Evolutionary conservation across 805 yeast genomes (phyloP).

Genomic region (Saturnispora kantuleensis): DNA sequence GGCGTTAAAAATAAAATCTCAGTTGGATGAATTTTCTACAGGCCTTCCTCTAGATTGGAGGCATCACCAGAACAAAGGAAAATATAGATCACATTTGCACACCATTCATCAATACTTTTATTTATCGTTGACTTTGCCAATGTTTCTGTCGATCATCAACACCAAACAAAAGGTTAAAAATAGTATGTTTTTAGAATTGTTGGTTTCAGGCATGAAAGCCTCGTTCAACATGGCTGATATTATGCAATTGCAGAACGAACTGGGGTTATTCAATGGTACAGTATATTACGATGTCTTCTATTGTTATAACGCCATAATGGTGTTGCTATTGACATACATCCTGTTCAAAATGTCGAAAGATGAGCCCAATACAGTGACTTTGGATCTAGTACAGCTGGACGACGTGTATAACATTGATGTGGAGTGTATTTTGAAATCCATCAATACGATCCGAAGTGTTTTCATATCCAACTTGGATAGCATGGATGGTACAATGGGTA

Average conservation of each 20-base stretch:
- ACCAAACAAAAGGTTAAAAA: conserved; percentile 27
- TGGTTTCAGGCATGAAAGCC: conserved; percentile 33
- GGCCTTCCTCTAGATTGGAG: conserved; percentile 27
- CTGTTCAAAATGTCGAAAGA: conserved; percentile 20
- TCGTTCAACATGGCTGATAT: conserved; percentile 32
- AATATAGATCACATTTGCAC: conserved; percentile 34
- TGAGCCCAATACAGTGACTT: conserved; percentile 15
- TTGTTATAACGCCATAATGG: conserved; percentile 35
- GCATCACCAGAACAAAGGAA: conserved; percentile 25
- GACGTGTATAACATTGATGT: conserved; percentile 22
- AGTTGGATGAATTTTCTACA: conserved; percentile 27
- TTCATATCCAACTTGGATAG: conserved; percentile 25
- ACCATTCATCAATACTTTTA: conserved; percentile 33
- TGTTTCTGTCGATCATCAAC: conserved; percentile 31
- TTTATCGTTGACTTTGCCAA: conserved; percentile 34
- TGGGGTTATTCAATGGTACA: conserved; percentile 36
- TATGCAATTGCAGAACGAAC: conserved; percentile 25
- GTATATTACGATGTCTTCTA: conserved; percentile 35
- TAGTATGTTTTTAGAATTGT: conserved; percentile 32
- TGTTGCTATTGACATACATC: conserved; percentile 32
- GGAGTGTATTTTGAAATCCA: conserved; percentile 22
- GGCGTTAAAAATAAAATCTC: conserved; percentile 29
- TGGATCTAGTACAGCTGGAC: conserved; percentile 23
- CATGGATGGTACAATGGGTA: conserved; percentile 33
- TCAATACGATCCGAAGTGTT: conserved; percentile 26